Evolutionary conservation across 1,139 yeast genomes (phyloP).

Genomic region (Blastobotrys petasosporus): DNA sequence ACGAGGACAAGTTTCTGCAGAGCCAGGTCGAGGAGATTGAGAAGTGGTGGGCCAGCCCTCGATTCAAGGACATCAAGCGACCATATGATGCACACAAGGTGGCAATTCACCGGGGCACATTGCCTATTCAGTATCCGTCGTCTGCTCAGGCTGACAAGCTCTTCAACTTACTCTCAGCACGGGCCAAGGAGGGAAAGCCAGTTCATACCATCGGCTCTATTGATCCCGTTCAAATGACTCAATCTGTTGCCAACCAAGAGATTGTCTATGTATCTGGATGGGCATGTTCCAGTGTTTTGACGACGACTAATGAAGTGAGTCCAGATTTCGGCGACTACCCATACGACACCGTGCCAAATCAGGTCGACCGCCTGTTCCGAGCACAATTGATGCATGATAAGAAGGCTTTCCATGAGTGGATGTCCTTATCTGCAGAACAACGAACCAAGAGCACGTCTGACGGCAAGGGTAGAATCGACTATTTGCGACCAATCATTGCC

Average conservation of each 20-base stretch:
- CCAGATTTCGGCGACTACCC: constrained; percentile 63
- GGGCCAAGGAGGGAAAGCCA: constrained; percentile 42
- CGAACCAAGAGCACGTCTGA: constrained; percentile 22
- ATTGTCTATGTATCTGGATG: constrained; percentile 60
- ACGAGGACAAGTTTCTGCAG: constrained; percentile 32
- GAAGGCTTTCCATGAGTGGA: constrained; percentile 45
- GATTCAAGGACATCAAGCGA: constrained; percentile 46
- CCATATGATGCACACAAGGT: constrained; percentile 51
- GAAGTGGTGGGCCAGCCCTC: constrained; percentile 47
- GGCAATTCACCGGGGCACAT: constrained; percentile 48
- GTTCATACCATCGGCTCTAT: constrained; percentile 56
- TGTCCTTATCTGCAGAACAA: constrained; percentile 32
- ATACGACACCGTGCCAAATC: constrained; percentile 61
- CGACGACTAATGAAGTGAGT: constrained; percentile 54
- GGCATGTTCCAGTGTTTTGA: constrained; percentile 50
- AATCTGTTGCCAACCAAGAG: constrained; percentile 48
- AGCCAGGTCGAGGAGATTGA: constrained; percentile 36
- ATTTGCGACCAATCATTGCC: constrained; percentile 57
- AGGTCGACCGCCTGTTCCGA: constrained; percentile 53
- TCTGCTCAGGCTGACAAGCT: constrained; percentile 51
- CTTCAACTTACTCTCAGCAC: constrained; percentile 40
- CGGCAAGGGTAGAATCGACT: constrained; percentile 40
- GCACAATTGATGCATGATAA: constrained; percentile 56
- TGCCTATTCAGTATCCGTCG: constrained; percentile 45
- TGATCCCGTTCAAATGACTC: constrained; percentile 59